These are phyloP conservation scores for Debaryomyces coudertii DNA, from an alignment of 1,139 yeast species.

Conservation along the genomic window DNA sequence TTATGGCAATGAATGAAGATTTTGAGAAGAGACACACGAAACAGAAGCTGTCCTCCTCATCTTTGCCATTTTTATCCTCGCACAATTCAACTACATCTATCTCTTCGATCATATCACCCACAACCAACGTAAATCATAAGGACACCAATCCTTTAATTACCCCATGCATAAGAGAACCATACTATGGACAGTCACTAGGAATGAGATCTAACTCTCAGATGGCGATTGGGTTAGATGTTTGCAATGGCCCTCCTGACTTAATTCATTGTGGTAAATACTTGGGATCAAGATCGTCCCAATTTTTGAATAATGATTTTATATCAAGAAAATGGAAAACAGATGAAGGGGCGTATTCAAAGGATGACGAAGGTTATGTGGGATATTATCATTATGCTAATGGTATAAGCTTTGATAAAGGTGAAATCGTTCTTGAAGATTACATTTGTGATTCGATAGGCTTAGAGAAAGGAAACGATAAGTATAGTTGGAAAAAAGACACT, in stretches of 20 bases:
- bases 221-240: conserved; percentile 17
- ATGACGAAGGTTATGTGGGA: conserved; percentile 48
- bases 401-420: conserved; percentile 25
- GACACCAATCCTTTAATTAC: conserved; percentile 3
- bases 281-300: conserved; percentile 36
- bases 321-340: conserved; percentile 13
- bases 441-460: conserved; percentile 34
- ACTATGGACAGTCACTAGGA: conserved; percentile 35
- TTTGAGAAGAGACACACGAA: conserved; percentile 11
- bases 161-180: conserved; percentile 32
- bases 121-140: not conserved
- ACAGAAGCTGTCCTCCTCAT: conserved; percentile 13
- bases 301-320: conserved; percentile 33
- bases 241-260: conserved; percentile 43
- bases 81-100: conserved; percentile 11
- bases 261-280: conserved; percentile 44
- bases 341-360: conserved; percentile 17
- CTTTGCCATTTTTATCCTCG: conserved; percentile 11
- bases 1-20: conserved; percentile 5
- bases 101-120: conserved; percentile 1
- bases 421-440: conserved; percentile 34
- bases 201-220: conserved; percentile 25
- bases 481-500: conserved; percentile 19
- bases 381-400: conserved; percentile 46
- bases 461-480: conserved; percentile 21